Evolutionary conservation across 2,329 filamentous ascomycete genomes (phyloP).

Genomic region (Arthrobotrys iridis): DNA sequence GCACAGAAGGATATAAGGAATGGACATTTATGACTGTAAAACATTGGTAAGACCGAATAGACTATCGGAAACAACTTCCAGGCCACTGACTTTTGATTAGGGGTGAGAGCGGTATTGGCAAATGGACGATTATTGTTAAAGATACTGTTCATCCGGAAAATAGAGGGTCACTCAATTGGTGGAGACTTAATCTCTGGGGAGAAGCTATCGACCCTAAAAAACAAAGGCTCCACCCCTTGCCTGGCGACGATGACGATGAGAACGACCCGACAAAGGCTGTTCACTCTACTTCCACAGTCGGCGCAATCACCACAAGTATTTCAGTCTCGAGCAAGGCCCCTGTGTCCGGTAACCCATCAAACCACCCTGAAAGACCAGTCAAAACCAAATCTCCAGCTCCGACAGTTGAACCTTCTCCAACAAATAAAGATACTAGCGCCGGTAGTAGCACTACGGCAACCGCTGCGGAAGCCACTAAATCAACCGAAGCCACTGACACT

Average conservation of each 20-base stretch:
- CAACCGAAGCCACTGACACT: conserved; percentile 27
- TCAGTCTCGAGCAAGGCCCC: conserved; percentile 24
- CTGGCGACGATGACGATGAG: conserved; percentile 73
- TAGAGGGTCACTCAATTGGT: conserved; percentile 84
- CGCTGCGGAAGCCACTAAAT: conserved; percentile 55
- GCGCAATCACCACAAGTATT: conserved; percentile 51
- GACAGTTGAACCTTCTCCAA: conserved; percentile 55
- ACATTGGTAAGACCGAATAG: conserved; percentile 75
- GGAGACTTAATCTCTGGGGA: conserved; percentile 94
- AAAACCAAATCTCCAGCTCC: conserved; percentile 66
- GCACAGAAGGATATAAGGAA: conserved; percentile 78
- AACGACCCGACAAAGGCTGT: conserved; percentile 70
- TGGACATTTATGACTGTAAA: conserved; percentile 99
- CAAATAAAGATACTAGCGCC: conserved; percentile 56
- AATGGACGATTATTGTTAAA: conserved; percentile 89
- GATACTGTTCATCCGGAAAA: conserved; percentile 81
- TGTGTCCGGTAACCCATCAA: conserved; percentile 62
- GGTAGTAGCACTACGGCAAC: conserved; percentile 53
- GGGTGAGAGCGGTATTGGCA: conserved; percentile 88
- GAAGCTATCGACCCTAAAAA: conserved; percentile 80
- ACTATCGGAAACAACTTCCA: background rate
- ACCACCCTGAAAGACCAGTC: conserved; percentile 67
- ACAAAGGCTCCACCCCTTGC: conserved; percentile 80
- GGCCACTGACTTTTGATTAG: conserved; percentile 64
- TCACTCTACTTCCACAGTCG: conserved; percentile 57